These are phyloP conservation scores for Lodderomyces pseudojiufengensis DNA, from an alignment of 1,139 yeast species.

Conservation along the genomic window DNA sequence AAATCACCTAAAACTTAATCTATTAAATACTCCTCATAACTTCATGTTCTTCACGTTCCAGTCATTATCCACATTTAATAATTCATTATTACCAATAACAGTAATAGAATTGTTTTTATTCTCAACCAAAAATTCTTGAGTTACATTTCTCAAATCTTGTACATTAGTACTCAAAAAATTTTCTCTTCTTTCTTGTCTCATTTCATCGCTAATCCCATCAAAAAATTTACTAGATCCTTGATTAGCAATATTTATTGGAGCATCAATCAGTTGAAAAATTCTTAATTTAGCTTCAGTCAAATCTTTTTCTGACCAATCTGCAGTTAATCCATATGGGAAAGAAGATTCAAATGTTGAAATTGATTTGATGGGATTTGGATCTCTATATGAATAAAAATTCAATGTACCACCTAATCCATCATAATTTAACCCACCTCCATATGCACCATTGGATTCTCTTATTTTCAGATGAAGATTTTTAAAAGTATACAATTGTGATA, in stretches of 20 bases:
- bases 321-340: conserved; percentile 50
- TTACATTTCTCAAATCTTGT: conserved; percentile 61
- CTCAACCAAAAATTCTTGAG: conserved; percentile 52
- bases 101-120: conserved; percentile 32
- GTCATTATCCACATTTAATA: conserved; percentile 25
- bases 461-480: conserved; percentile 84
- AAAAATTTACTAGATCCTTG: conserved; percentile 71
- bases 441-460: conserved; percentile 96
- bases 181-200: conserved; percentile 79
- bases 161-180: conserved; percentile 60
- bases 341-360: conserved; percentile 58
- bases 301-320: conserved; percentile 55
- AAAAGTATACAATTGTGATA: conserved; percentile 77
- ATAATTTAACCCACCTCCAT: conserved; percentile 90
- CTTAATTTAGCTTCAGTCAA: conserved; percentile 87
- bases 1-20: too few relatives aligned
- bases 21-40: too few relatives aligned
- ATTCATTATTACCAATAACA: conserved; percentile 50
- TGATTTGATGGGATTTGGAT: conserved; percentile 80
- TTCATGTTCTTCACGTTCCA: conserved; percentile 23
- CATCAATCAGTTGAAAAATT: conserved; percentile 86
- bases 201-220: conserved; percentile 70
- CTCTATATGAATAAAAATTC: conserved; percentile 86
- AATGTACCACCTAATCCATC: conserved; percentile 80
- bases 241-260: conserved; percentile 76